Evolutionary conservation across 83 land plant species (phyloP), one percentile per base, ranked within the genome.

Genomic region (Picea abies): DNA sequence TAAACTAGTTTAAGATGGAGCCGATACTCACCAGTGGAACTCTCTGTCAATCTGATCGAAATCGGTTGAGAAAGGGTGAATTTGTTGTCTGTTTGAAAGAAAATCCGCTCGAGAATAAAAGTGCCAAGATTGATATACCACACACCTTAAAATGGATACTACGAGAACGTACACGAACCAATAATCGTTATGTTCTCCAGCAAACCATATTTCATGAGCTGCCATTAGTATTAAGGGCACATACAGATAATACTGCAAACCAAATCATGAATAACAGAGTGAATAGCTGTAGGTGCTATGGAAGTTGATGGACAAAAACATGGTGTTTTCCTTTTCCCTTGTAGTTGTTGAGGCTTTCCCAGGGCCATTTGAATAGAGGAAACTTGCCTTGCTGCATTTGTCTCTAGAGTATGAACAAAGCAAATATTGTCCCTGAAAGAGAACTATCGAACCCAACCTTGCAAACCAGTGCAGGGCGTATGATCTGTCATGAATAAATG

Each of bases 11-110:
- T 52, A 52, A 52, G 56, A 10, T 10, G 56, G 56, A 52, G 14
- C 2, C 56, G 12, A 78, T 19, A 67, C 79, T 29, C 76, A 88
- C 90, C 88, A 86, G 66, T 88, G 80, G 26, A 81, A 84, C 62
- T 88, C 90, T 35, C 90, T 78, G 58, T 88, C 90, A 44, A 83
- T 72, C 76, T 88, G 90, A n/a, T 86, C 85, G 56, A 86, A 88
- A 17, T 78, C 76, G 19, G 73, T 32, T 25, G 78, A 16, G 6
- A 67, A 67, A 17, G 67, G 47, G 16, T 79, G 85, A 29, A 88
- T 81, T 56, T 70, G 76, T 60, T 79, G 67, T 3, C 56, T 71
- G 35, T 83, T 83, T 11, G 83, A 82, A 16, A 88, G 14, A 56
- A 72, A 73, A 39, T 86, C 49, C 26, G 84, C 60, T 10, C 86